Evolutionary conservation across 2,329 filamentous ascomycete species (phyloP).

Genomic region (Pseudogymnoascus sp.): DNA sequence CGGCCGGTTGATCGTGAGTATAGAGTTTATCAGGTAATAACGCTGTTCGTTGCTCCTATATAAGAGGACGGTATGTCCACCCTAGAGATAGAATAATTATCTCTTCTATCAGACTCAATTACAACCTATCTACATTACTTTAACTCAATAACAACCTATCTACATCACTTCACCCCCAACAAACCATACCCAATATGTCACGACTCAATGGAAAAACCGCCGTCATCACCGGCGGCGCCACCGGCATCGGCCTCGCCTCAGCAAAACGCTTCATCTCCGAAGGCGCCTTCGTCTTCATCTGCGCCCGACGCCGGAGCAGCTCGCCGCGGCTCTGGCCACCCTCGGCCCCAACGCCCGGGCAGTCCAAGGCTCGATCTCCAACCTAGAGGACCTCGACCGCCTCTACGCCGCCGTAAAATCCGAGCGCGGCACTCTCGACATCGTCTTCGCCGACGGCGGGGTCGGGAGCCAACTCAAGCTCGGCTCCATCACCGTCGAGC

Average conservation of each 20-base stretch:
- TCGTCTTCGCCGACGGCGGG: slow-evolving; percentile 21
- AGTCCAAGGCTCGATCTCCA: slow-evolving; percentile 19
- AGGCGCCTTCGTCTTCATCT: slow-evolving; percentile 19
- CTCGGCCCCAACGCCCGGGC: slow-evolving; percentile 20
- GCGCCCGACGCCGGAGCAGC: slow-evolving; percentile 18
- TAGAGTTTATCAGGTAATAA: slow-evolving; percentile 5
- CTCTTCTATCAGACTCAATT: slow-evolving; percentile 12
- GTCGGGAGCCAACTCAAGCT: slow-evolving; percentile 18
- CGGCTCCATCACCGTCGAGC: slow-evolving; percentile 22
- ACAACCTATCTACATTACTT: background rate
- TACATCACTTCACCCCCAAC: slow-evolving; percentile 11
- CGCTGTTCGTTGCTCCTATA: slow-evolving; percentile 10
- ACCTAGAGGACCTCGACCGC: slow-evolving; percentile 19
- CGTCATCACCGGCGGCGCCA: slow-evolving; percentile 20
- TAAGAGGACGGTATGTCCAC: slow-evolving; percentile 11
- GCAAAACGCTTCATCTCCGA: slow-evolving; percentile 18
- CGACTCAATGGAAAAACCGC: slow-evolving; percentile 17
- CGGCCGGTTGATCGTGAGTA: background rate
- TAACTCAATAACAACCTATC: background rate
- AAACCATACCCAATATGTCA: slow-evolving; percentile 13
- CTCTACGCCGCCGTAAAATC: slow-evolving; percentile 22
- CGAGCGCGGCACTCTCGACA: slow-evolving; percentile 23
- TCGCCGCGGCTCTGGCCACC: slow-evolving; percentile 16
- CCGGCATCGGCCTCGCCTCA: slow-evolving; percentile 19
- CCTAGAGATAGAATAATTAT: slow-evolving; percentile 10